Base-by-base conservation (phyloP, 2,329 filamentous ascomycete genomes). In the Trichoderma pleuroti region DNA sequence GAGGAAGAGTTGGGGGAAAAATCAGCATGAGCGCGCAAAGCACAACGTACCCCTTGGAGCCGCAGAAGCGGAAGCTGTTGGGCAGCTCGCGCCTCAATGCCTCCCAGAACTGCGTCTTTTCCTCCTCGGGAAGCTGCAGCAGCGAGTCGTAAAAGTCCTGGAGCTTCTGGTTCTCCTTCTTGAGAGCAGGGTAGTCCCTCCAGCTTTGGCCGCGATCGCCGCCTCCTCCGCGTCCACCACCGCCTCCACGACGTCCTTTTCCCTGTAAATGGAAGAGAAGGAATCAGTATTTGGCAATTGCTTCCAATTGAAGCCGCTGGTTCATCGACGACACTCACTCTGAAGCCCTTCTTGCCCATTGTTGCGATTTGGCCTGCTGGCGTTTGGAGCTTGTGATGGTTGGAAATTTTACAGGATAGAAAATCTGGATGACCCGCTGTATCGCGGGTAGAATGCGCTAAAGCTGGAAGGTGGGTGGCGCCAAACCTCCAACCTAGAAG, bases 31-130 rank as follows among this genome's bases (percentile, higher is more conserved):
- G 28, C 21, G 36, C 54, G 52, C 64, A 49, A 64, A 24, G 18
- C 18, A 14, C 39, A 30, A 78, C 81, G 28, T 85, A 93, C 91
- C 93, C 93, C 86, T 95, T 97, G 60, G 94, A 98, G 46, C 96
- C 96, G 72, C 94, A 97, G 83, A 99, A 99, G 72, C 96, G 90
- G 85, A 98, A 99, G 82, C 94, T 98, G 84, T 98, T 98, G 70
- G 96, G 96, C 64, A 99, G 85, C 79, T 98, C 94, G 74, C 91
- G 89, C 77, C 90, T 89, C 79, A 98, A 84, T 0, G 92, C 89
- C 46, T 88, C 87, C 96, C 96, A 99, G 82, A 98, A 98, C 11
- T 88, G 86, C 70, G 89, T 85, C 77, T 88, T 90, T 82, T 98
- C 95, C 59, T 91, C 89, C 63, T 94, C 92, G 0, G 92, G 86